phyloP scores from a whole-genome alignment of 495 filamentous ascomycete genomes.

The Penicillium dipodomyicola region DNA sequence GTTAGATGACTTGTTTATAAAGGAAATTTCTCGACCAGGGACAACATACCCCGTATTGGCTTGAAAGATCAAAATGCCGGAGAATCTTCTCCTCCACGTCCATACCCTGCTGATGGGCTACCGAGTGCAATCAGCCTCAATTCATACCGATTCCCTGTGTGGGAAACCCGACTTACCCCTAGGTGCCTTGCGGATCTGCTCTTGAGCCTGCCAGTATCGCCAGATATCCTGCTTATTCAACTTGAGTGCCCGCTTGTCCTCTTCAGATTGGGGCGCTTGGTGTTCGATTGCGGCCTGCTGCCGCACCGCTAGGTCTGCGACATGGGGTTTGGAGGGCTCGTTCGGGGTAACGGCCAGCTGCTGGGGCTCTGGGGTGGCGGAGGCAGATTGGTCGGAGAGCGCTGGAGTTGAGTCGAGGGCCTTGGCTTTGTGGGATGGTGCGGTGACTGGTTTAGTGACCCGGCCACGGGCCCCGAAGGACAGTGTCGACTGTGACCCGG shows the following conservation, averaged over 20 bases:
- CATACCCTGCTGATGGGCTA: conserved; percentile 72
- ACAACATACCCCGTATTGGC: conserved; percentile 79
- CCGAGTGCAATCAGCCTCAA: conserved; percentile 14
- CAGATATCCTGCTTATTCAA: conserved; percentile 63
- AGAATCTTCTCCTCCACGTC: conserved; percentile 77
- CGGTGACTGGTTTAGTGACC: conserved; percentile 66
- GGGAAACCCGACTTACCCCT: conserved; percentile 33
- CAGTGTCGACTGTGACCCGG: conserved; percentile 65
- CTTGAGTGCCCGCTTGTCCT: conserved; percentile 55
- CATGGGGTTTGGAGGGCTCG: conserved; percentile 37
- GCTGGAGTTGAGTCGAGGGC: conserved; percentile 30
- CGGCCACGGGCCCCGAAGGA: conserved; percentile 66
- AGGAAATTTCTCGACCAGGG: not conserved
- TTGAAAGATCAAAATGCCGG: conserved; percentile 82
- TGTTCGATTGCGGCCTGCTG: conserved; percentile 41
- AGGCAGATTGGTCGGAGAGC: conserved; percentile 36
- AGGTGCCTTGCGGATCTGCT: conserved; percentile 55
- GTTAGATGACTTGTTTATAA: conserved; percentile 11
- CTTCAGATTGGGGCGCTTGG: conserved; percentile 45
- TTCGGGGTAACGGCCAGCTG: conserved; percentile 19
- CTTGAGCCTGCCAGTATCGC: conserved; percentile 69
- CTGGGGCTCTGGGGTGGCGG: conserved; percentile 31
- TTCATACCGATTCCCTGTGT: not conserved
- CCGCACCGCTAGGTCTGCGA: conserved; percentile 49
- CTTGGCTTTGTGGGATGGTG: conserved; percentile 54